Evolutionary conservation across 2,329 filamentous ascomycete genomes (phyloP).

Genomic region (Clonostachys rosea): DNA sequence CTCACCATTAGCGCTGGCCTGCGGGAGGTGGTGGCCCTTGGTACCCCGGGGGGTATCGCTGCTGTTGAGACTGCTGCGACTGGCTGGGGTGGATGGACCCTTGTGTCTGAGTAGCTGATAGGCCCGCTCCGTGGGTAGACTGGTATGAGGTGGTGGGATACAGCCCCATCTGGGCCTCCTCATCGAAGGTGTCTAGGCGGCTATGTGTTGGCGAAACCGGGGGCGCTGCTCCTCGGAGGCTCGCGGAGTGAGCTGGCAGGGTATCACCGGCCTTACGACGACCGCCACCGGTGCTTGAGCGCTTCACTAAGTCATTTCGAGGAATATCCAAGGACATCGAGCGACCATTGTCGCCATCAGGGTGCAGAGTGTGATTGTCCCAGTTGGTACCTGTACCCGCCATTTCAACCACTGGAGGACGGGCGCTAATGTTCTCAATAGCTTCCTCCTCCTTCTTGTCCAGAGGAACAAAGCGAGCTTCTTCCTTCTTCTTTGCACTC

Average conservation of each 20-base stretch:
- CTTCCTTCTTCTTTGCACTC: conserved; percentile 48
- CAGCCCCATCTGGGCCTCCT: conserved; percentile 33
- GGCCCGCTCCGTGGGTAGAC: neutral
- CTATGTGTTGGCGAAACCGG: conserved; percentile 16
- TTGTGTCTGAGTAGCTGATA: neutral
- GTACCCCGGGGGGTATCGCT: neutral
- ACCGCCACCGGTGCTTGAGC: conserved; percentile 37
- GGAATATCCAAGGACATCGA: conserved; percentile 8
- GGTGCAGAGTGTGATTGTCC: conserved; percentile 1
- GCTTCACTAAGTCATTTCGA: conserved; percentile 27
- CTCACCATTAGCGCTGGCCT: conserved; percentile 14
- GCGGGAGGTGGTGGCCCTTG: conserved; percentile 2
- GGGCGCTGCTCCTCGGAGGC: neutral
- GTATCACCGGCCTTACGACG: conserved; percentile 44
- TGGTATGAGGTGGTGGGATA: conserved; percentile 6
- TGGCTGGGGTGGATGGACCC: neutral
- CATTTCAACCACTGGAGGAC: conserved; percentile 16
- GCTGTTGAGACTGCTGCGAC: neutral
- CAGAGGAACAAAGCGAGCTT: conserved; percentile 58
- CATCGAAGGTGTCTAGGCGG: conserved; percentile 30
- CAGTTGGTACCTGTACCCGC: conserved; percentile 2
- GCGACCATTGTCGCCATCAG: conserved; percentile 1
- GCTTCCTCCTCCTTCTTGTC: conserved; percentile 35
- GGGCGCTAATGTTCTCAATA: conserved; percentile 35
- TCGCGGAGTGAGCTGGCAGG: conserved; percentile 15